Percentiles rank a stretch among this genome's conserved stretches.
Evolutionary conservation across 2,329 filamentous ascomycete species (phyloP).

Genomic region (Trichoderma gracile): DNA sequence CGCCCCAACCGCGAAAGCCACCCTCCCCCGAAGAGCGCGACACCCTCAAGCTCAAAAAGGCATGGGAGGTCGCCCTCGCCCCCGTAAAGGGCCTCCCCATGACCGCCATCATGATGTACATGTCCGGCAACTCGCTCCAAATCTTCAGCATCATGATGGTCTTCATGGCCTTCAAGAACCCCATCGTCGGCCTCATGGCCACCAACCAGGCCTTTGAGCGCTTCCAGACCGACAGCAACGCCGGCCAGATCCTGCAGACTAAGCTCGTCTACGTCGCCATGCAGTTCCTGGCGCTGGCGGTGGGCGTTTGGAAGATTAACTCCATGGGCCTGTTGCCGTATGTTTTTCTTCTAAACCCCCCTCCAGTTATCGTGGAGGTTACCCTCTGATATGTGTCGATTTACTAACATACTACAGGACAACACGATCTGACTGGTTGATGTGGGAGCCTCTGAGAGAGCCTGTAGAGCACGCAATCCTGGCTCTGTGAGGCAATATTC

Average conservation of each 20-base stretch:
- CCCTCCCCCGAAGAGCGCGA: slow-evolving; percentile 86
- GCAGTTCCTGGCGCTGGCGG: slow-evolving; percentile 77
- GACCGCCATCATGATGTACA: slow-evolving; percentile 99
- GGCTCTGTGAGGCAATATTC: slow-evolving; percentile 48
- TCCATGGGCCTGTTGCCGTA: slow-evolving; percentile 92
- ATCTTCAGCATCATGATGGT: slow-evolving; percentile 99
- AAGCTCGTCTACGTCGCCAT: slow-evolving; percentile 87
- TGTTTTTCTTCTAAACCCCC: slow-evolving; percentile 40
- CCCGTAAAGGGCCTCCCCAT: slow-evolving; percentile 94
- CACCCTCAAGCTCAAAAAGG: slow-evolving; percentile 95
- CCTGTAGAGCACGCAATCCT: slow-evolving; percentile 66
- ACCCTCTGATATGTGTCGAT: background rate
- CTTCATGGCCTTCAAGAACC: slow-evolving; percentile 97
- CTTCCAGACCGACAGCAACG: slow-evolving; percentile 82
- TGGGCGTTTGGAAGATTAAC: slow-evolving; percentile 97
- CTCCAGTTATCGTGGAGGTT: background rate
- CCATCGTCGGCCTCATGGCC: slow-evolving; percentile 77
- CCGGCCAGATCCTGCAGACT: slow-evolving; percentile 71
- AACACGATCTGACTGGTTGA: slow-evolving; percentile 94
- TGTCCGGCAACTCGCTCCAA: slow-evolving; percentile 97
- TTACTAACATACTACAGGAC: slow-evolving; percentile 57
- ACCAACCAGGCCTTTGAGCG: slow-evolving; percentile 88
- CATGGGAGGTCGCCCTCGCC: slow-evolving; percentile 93
- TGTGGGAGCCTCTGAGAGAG: slow-evolving; percentile 81
- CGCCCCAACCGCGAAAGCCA: slow-evolving; percentile 58